Evolutionary conservation across 2,329 filamentous ascomycete species (phyloP).

Genomic region (Colletotrichum cuscutae): DNA sequence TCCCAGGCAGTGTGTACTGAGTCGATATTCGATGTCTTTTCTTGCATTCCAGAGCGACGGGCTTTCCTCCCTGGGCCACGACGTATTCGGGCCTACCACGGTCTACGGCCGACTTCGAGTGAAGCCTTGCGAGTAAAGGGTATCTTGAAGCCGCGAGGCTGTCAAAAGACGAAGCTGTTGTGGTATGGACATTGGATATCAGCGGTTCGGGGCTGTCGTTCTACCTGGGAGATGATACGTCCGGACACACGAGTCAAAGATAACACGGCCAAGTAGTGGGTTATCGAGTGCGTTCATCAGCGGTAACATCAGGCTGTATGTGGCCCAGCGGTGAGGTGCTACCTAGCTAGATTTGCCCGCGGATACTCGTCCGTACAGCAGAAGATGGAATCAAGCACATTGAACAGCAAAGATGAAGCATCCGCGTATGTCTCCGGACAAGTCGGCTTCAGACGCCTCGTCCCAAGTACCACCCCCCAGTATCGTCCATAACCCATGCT

Average conservation of each 20-base stretch:
- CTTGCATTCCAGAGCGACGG: constrained; percentile 27
- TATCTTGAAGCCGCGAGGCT: too few relatives aligned
- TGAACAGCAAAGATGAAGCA: background rate
- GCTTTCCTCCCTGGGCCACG: background rate
- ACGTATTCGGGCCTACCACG: background rate
- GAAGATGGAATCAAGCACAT: background rate
- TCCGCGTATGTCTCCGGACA: background rate
- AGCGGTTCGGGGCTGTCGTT: background rate
- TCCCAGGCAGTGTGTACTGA: constrained; percentile 35
- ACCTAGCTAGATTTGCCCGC: too few relatives aligned
- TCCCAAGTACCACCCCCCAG: background rate
- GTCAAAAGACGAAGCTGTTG: background rate
- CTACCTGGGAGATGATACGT: background rate
- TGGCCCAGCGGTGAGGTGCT: too few relatives aligned
- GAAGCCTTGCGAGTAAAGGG: background rate
- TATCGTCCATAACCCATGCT: background rate
- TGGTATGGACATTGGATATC: constrained; percentile 10
- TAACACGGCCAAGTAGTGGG: too few relatives aligned
- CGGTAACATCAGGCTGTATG: too few relatives aligned
- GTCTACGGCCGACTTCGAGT: background rate
- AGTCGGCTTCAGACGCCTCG: background rate
- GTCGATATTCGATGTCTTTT: constrained; percentile 36
- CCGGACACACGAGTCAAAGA: too few relatives aligned
- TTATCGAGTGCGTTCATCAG: too few relatives aligned
- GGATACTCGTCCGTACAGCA: background rate